Evolutionary conservation across 139 green algal species (phyloP), one percentile per base, ranked within the genome.

Genomic region (Desmodesmus armatus): DNA sequence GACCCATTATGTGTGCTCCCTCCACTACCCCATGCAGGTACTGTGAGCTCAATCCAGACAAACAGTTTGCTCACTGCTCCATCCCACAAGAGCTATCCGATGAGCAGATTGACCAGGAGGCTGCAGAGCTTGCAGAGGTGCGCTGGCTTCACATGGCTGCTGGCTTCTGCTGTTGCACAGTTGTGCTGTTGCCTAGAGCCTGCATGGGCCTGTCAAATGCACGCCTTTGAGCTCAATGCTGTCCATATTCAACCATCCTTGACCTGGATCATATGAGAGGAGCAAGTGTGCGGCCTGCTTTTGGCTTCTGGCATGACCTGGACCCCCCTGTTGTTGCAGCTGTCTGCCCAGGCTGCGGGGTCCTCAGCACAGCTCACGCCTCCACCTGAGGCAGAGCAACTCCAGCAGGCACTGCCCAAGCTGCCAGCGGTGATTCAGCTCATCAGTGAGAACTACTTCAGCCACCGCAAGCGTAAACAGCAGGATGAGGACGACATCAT

Each of bases 401-500:
- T 84, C n/a, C 44, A 58, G 33, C 81, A 85, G 41, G 75, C 66
- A 41, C 31, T 70, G 51, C 65, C 85, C 80, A 47, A 92, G 78
- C 44, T 92, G 23, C 96, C 95, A 9, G 91, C 93, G 0, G 90
- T 98, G 0, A 97, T 94, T 94, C 96, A 98, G 90, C 88, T 95
- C 19, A 84, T 98, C 39, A 75, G 65, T 25, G 87, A 90, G 39
- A 98, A 98, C 87, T 83, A 96, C 41, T 96, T 95, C 86, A 94
- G 90, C 23, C 93, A 98, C 85, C 82, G 95, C 1, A 88, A 92
- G 82, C 89, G 89, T 3, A 98, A 96, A 78, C 67, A 86, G 55
- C 89, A 96, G 88, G 91, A 98, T 44, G 96, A 98, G 78, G 96
- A 98, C 70, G 96, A 98, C 82, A 94, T 98, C 87, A 98, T 98